Evolutionary conservation across 140 eudicot genomes (phyloP).

Genomic region (Senecio squalidus): DNA sequence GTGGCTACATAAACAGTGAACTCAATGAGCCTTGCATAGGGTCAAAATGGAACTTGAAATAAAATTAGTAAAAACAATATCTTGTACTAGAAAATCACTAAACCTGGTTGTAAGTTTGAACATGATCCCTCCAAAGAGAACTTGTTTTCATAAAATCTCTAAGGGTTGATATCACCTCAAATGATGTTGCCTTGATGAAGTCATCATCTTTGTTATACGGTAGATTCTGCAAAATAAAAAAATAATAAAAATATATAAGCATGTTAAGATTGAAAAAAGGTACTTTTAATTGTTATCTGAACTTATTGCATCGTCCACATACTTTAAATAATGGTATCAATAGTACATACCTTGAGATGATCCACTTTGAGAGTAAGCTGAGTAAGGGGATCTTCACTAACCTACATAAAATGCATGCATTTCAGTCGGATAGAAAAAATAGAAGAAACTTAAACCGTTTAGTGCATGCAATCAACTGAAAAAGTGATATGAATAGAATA

Average conservation of each 20-base stretch:
- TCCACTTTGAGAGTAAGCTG: conserved; percentile 89
- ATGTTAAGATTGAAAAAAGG: no score
- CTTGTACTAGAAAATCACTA: not conserved
- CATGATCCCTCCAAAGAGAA: conserved; percentile 99
- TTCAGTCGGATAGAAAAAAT: conserved; percentile 7
- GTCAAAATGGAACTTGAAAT: no score
- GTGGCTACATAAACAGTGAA: no score
- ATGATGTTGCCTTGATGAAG: conserved; percentile 84
- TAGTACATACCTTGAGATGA: conserved; percentile 75
- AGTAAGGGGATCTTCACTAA: conserved; percentile 95
- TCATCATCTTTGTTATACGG: conserved; percentile 88
- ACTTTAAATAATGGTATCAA: conserved; percentile 4
- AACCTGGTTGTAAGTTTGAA: conserved; percentile 90
- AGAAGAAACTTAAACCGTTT: no score
- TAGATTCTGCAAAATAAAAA: conserved; percentile 53
- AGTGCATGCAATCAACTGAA: conserved; percentile 5
- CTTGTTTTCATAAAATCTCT: conserved; percentile 88
- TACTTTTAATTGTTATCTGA: conserved; percentile 2
- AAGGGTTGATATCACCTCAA: conserved; percentile 88
- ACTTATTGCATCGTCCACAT: no score
- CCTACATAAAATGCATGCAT: conserved; percentile 42
- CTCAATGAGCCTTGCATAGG: no score
- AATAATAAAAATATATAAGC: not conserved
- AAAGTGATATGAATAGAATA: no score
- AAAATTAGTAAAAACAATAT: not conserved